Base-by-base conservation (phyloP, 2,329 filamentous ascomycete genomes). In the Phaeosphaeria sp. region DNA sequence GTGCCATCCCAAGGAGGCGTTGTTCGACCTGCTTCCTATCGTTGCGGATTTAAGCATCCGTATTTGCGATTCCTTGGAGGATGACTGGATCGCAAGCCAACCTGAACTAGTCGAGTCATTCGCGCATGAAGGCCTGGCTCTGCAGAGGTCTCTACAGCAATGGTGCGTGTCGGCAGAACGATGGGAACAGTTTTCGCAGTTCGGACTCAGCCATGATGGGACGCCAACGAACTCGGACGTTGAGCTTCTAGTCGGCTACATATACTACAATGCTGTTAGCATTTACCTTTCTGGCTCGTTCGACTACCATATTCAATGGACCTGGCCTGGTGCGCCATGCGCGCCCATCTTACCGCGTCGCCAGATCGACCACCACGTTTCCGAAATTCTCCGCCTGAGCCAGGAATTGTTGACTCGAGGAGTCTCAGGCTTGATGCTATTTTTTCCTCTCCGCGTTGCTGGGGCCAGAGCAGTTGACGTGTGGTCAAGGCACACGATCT, bases 251-350 rank as follows among this genome's bases (percentile, higher is more conserved):
- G 44, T 69, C 6, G 63, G 45, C 0, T 54, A 57, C 15, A 36
- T 56, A 11, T 72, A 72, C 48, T 72, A 72, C 22, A 53, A 71
- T 49, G 67, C 70, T 0, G 60, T 66, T 11, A 71, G 57, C n/a
- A 71, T 72, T 47, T 73, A 70, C 11, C 67, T 71, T 6, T 71
- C 68, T 2, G 70, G 70, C 1, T 66, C 66, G 1, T 73, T 65
- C 27, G 69, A 71, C 21, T 73, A 73, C 36, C 64, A 70, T 22
- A 27, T 40, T 2, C 55, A 59, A 15, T 72, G 69, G 62, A 65
- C 49, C 18, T 36, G 30, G 1, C 22, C 53, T n/a, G 45, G 21
- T 25, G 62, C 63, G 24, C 70, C 70, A 5, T 36, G n/a, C 21
- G 63, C 64, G 25, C 70, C 70, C 2, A 64, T 67, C 4, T 20